phyloP scores from a whole-genome alignment of 306 rosid species.

The Prunus fruticosa region DNA sequence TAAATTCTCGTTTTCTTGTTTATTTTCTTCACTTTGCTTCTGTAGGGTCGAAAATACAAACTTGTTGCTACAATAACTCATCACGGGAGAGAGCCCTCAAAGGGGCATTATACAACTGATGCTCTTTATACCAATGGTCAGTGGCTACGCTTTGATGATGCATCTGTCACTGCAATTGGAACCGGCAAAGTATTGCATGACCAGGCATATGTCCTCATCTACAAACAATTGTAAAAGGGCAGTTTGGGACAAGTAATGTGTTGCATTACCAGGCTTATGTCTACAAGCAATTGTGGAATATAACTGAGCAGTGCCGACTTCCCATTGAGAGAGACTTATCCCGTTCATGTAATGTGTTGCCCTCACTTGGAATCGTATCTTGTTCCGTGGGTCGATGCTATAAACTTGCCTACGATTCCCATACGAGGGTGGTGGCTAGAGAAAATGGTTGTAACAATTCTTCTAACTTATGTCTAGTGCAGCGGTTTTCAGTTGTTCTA shows the following conservation, averaged over 20 bases:
- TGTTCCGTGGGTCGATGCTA: neutral
- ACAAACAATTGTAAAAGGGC: conserved; percentile 56
- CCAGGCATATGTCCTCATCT: conserved; percentile 87
- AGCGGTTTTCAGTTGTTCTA: neutral
- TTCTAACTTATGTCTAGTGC: neutral
- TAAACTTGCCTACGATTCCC: neutral
- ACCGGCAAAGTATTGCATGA: conserved; percentile 71
- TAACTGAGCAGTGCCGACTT: neutral
- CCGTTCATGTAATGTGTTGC: neutral
- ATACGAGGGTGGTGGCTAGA: neutral
- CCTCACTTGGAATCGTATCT: neutral
- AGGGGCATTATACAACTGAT: conserved; percentile 97
- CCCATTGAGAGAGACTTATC: neutral
- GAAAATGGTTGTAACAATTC: neutral
- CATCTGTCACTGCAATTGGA: conserved; percentile 69
- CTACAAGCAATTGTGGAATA: conserved; percentile 54
- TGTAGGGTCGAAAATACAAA: conserved; percentile 83
- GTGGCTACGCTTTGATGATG: conserved; percentile 89
- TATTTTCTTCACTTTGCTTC: neutral
- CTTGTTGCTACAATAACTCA: conserved; percentile 94
- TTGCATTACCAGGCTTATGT: conserved; percentile 76
- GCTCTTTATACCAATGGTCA: conserved; percentile 54
- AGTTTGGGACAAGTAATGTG: conserved; percentile 47
- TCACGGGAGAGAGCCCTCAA: conserved; percentile 90
- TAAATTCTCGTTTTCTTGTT: conserved; percentile 5